Evolutionary conservation across 1,284 basidiomycete species (phyloP).

Genomic region (Trichosporon sp.): DNA sequence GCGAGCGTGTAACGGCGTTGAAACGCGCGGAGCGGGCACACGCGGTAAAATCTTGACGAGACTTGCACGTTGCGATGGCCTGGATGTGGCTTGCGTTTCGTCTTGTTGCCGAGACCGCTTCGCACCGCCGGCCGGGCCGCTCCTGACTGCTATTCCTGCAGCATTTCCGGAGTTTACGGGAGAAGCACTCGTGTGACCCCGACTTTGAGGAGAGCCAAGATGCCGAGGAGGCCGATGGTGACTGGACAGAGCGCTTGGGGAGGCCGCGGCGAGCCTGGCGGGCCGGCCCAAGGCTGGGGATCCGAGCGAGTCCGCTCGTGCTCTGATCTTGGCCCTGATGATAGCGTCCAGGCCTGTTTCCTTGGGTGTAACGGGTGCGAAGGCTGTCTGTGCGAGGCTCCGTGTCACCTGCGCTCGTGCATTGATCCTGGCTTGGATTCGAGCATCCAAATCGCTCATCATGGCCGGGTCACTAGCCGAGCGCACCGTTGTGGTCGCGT

Average conservation of each 20-base stretch:
- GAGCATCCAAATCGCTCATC: background rate
- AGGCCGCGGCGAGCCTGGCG: background rate
- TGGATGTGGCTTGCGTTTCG: background rate
- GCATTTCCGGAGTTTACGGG: background rate
- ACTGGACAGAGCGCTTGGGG: background rate
- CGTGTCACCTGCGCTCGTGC: slow-evolving; percentile 12
- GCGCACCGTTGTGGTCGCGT: background rate
- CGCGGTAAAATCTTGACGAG: background rate
- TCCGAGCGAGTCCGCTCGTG: background rate
- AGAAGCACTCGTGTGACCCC: background rate
- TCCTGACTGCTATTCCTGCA: background rate
- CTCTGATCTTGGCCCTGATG: slow-evolving; percentile 3
- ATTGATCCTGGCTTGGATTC: slow-evolving; percentile 11
- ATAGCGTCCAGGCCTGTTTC: background rate
- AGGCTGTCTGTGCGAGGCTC: background rate
- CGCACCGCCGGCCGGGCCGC: background rate
- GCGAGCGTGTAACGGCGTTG: background rate
- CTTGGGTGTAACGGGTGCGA: background rate
- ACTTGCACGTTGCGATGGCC: background rate
- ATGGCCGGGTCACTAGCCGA: background rate
- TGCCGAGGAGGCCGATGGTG: background rate
- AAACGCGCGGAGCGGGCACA: background rate
- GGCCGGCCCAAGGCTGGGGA: background rate
- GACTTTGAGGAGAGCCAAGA: background rate
- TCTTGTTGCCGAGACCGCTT: background rate